Conservation (phyloP, 371 early-diverging fungal genomes). For the Circinella umbellata region DNA sequence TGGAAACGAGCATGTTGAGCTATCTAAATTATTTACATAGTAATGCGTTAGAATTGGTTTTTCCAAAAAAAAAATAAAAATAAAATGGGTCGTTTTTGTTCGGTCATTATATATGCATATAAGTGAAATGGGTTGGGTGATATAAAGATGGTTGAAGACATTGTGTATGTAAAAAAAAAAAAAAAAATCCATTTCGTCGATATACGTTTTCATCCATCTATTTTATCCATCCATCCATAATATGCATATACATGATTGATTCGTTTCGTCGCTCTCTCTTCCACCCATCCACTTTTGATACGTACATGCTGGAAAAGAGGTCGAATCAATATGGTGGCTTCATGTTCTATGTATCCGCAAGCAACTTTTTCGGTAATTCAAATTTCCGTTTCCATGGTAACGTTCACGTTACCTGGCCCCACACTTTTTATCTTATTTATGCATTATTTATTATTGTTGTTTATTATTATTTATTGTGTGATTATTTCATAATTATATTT, state of each 20-base stretch:
- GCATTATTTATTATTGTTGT: too few relatives aligned
- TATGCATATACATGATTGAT: background rate
- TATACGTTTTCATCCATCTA: conserved; percentile 10
- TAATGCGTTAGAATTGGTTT: too few relatives aligned
- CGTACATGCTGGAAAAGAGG: conserved; percentile 24
- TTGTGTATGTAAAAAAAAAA: too few relatives aligned
- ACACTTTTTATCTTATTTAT: too few relatives aligned
- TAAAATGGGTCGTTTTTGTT: too few relatives aligned
- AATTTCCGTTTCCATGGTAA: background rate
- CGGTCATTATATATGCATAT: too few relatives aligned
- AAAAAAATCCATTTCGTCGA: conserved; percentile 2
- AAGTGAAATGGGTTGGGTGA: background rate
- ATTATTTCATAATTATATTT: too few relatives aligned
- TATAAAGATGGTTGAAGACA: too few relatives aligned
- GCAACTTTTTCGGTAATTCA: conserved; percentile 1
- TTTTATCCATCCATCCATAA: conserved; percentile 15
- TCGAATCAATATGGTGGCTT: conserved; percentile 6
- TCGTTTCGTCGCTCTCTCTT: conserved; percentile 2
- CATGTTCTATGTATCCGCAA: background rate
- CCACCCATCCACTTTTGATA: conserved; percentile 4
- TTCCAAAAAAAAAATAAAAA: too few relatives aligned
- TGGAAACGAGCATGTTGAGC: conserved; percentile 89
- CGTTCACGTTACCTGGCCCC: too few relatives aligned
- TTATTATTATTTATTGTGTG: too few relatives aligned
- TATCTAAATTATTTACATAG: conserved; percentile 2